Evolutionary conservation across 768 basidiomycete species (phyloP).

Genomic region (Macrolepiota fuliginosa): DNA sequence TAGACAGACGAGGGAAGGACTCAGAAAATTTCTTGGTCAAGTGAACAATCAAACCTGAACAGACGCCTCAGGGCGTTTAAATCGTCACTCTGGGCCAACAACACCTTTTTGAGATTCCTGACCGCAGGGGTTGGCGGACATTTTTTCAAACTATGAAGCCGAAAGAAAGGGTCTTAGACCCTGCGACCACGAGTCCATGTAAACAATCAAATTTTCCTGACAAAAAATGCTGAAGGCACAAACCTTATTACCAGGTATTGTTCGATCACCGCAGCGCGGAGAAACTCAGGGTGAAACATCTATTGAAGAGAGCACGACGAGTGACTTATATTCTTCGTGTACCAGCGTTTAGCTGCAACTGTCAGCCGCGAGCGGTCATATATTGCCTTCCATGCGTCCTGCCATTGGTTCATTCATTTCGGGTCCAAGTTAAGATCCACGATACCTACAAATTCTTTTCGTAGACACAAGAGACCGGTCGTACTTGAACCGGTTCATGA

Average conservation of each 20-base stretch:
- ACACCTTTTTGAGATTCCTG: background rate
- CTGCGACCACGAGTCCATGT: background rate
- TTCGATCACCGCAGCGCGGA: background rate
- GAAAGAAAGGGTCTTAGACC: background rate
- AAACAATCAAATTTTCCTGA: background rate
- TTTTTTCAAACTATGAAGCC: background rate
- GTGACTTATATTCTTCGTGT: no score
- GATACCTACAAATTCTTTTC: no score
- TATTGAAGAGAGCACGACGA: no score
- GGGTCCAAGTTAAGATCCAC: no score
- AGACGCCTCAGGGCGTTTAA: background rate
- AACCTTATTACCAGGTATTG: background rate
- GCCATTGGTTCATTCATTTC: no score
- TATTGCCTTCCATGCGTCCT: no score
- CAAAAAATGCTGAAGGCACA: background rate
- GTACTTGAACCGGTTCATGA: no score
- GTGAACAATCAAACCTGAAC: background rate
- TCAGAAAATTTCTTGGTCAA: background rate
- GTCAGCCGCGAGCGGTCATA: no score
- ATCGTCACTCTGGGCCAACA: background rate
- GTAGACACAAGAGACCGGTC: no score
- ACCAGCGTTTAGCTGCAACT: no score
- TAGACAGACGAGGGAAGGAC: background rate
- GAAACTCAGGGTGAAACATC: no score
- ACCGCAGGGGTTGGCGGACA: background rate